Evolutionary conservation across 2,329 filamentous ascomycete species (phyloP).

Genomic region (Fusarium liriodendri): DNA sequence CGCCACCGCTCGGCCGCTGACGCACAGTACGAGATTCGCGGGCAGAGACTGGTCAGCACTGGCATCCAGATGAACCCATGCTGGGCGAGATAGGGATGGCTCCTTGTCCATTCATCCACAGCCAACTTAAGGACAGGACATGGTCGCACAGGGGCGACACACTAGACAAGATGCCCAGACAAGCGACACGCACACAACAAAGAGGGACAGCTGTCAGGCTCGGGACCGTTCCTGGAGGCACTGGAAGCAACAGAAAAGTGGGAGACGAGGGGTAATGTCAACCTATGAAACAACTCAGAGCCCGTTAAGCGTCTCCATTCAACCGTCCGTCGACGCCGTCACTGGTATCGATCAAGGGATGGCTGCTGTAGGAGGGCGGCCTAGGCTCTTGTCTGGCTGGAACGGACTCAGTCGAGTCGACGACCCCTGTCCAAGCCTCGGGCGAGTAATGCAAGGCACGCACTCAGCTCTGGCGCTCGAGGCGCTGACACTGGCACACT

Average conservation of each 20-base stretch:
- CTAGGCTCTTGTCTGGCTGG: constrained; percentile 26
- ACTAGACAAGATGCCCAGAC: constrained; percentile 9
- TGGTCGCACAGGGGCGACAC: constrained; percentile 6
- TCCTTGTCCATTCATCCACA: constrained; percentile 9
- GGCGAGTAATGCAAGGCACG: constrained; percentile 37
- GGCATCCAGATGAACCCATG: constrained; percentile 28
- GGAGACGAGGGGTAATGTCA: constrained; percentile 19
- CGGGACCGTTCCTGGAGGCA: constrained; percentile 21
- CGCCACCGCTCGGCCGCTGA: constrained; percentile 17
- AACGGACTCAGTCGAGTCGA: neutral
- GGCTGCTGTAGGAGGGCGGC: constrained; percentile 18
- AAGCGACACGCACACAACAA: constrained; percentile 5
- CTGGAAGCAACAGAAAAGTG: constrained; percentile 16
- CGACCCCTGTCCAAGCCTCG: constrained; percentile 22
- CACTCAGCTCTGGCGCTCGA: neutral
- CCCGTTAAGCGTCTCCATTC: constrained; percentile 22
- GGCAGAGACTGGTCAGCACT: constrained; percentile 1
- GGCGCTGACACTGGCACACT: constrained; percentile 4
- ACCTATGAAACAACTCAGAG: constrained; percentile 36
- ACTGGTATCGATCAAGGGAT: constrained; percentile 10
- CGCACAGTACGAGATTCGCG: constrained; percentile 26
- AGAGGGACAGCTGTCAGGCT: constrained; percentile 29
- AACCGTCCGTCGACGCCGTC: constrained; percentile 20
- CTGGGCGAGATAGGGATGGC: constrained; percentile 2
- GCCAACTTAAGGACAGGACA: neutral